Percentiles rank a stretch among this genome's conserved stretches.
Conservation (phyloP, 768 basidiomycete genomes). For the Kockovaella imperatae region DNA sequence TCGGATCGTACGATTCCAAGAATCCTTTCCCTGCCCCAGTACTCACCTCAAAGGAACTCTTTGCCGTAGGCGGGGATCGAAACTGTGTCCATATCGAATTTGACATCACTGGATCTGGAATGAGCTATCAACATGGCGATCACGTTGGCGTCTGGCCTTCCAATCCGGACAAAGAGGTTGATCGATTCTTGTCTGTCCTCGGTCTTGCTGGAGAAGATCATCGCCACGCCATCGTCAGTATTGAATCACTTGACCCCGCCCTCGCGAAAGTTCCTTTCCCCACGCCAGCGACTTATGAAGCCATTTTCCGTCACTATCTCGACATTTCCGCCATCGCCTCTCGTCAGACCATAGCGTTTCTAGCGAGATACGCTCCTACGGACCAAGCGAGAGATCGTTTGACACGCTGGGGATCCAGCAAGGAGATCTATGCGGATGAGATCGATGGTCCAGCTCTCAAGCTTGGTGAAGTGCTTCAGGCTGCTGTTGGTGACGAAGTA, state of each 20-base stretch:
- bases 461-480: conserved; percentile 83
- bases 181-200: conserved; percentile 75
- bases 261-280: conserved; percentile 99
- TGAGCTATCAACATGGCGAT: conserved; percentile 98
- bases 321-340: conserved; percentile 92
- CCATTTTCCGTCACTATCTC: conserved; percentile 91
- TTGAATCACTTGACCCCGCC: conserved; percentile 95
- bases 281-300: conserved; percentile 85
- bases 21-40: conserved; percentile 91
- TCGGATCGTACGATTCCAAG: conserved; percentile 92
- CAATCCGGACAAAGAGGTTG: conserved; percentile 86
- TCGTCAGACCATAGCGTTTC: conserved; percentile 79
- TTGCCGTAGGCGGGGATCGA: conserved; percentile 61
- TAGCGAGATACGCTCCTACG: conserved; percentile 81
- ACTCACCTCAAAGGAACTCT: conserved; percentile 68
- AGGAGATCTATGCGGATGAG: conserved; percentile 72
- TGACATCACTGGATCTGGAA: conserved; percentile 85
- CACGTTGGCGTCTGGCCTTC: conserved; percentile 96
- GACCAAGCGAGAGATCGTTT: conserved; percentile 67
- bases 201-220: conserved; percentile 62
- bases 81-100: conserved; percentile 95
- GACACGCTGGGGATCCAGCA: conserved; percentile 71
- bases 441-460: conserved; percentile 73
- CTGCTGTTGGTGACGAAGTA: conserved; percentile 75
- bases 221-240: conserved; percentile 73